A percentile compares a stretch with the other conserved stretches of the same genome.
Conservation (phyloP, 441 rosid species). For the Rhodomyrtus psidioides region DNA sequence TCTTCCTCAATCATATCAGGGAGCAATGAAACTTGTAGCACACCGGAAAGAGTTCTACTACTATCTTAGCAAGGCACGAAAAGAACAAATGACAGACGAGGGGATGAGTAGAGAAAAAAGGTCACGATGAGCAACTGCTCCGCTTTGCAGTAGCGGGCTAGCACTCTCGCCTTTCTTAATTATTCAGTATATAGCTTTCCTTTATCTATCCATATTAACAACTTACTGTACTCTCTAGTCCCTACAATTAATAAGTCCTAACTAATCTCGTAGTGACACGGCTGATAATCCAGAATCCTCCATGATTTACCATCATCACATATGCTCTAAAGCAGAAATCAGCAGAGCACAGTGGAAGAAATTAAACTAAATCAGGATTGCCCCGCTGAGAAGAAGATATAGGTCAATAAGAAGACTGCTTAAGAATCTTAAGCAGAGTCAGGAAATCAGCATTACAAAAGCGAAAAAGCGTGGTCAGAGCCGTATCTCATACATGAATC, state of each 20-base stretch:
- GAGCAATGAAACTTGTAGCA: background rate
- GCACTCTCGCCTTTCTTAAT: background rate
- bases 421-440: background rate
- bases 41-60: background rate
- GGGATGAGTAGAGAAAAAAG: background rate
- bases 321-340: background rate
- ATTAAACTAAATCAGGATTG: background rate
- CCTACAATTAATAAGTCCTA: background rate
- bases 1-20: background rate
- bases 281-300: background rate
- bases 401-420: background rate
- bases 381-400: background rate
- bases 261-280: background rate
- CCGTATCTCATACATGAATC: constrained; percentile 54
- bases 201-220: background rate
- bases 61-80: background rate
- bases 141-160: background rate
- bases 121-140: background rate
- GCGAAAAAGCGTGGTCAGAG: background rate
- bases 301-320: background rate
- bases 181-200: background rate
- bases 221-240: background rate
- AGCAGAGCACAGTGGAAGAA: background rate
- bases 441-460: background rate
- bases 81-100: background rate